Evolutionary conservation across 306 rosid genomes (phyloP), one percentile per base, ranked within the genome.

Genomic region (Fragaria vesca): DNA sequence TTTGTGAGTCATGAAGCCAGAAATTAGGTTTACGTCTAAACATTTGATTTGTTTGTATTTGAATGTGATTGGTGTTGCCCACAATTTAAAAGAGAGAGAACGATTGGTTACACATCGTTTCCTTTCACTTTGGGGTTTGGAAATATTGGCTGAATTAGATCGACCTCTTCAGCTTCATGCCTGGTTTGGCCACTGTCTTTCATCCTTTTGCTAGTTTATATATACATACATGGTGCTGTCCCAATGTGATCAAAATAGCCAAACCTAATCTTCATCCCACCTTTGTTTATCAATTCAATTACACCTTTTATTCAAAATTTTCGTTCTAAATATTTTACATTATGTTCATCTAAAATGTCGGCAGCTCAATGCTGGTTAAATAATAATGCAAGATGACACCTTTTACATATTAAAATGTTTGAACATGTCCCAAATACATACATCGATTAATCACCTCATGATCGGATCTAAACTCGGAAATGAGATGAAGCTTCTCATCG

Each of bases 21-120:
- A 55, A 28, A 72, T 67, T 81, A 81, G 88, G 88, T 81, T 81
- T 47, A 5, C 32, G 77, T 81, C 83, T 16, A 81, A 81, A 75
- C 79, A 21, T 18, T 61, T 47, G 46, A 17, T 61, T 75, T 71
- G 74, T 80, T 50, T 32, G 24, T 58, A 52, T 69, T 24, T 17
- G 38, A 55, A n/a, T 58, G 61, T 71, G 48, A 30, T 12, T 52
- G 60, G 21, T 52, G 24, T 52, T 52, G 21, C 75, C 79, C 57
- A 83, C 55, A 69, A 70, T 65, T 71, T 52, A 21, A 51, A 45
- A 32, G 74, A 40, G 74, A 40, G 4, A 40, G 4, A 72, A 4
- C 34, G 12, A 65, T 63, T 30, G 46, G 71, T 17, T 78, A 24
- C 13, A 13, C 61, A 68, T 63, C 75, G 72, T 55, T 77, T 72